These are phyloP conservation scores for Podosphaera fusca DNA, from an alignment of 2,329 filamentous ascomycete genomes.

Conservation along the genomic window DNA sequence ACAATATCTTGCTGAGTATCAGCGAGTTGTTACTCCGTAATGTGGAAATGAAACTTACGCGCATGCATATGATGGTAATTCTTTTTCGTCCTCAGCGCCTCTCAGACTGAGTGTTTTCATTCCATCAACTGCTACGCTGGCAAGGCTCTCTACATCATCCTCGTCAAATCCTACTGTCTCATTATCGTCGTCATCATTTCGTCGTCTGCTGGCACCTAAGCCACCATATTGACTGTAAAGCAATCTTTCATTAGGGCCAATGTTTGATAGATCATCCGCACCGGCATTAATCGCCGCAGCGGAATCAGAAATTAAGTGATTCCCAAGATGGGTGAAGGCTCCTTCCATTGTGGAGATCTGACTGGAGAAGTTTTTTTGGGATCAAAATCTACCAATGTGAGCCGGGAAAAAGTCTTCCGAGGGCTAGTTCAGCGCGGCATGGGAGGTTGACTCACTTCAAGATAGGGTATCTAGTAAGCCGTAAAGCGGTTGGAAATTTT, in stretches of 20 bases:
- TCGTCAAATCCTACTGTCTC: constrained; percentile 65
- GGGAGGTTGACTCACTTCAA: too few species aligned
- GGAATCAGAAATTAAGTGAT: constrained; percentile 66
- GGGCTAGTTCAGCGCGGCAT: too few species aligned
- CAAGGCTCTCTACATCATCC: constrained; percentile 51
- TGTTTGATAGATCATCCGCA: constrained; percentile 44
- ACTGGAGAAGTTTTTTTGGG: too few species aligned
- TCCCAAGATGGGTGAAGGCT: constrained; percentile 71
- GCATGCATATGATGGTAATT: constrained; percentile 86
- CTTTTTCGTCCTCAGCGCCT: constrained; percentile 60
- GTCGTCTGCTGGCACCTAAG: constrained; percentile 27
- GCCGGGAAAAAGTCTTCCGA: too few species aligned
- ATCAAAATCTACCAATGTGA: too few species aligned
- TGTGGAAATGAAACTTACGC: constrained; percentile 36
- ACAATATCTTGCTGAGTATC: constrained; percentile 44
- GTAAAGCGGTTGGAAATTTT: constrained; percentile 1
- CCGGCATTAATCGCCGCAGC: constrained; percentile 72
- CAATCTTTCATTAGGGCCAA: constrained; percentile 60
- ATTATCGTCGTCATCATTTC: constrained; percentile 75
- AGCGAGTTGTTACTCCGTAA: not conserved
- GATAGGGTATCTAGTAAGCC: too few species aligned
- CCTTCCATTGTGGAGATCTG: constrained; percentile 42
- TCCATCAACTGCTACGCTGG: constrained; percentile 60
- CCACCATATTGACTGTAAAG: constrained; percentile 48
- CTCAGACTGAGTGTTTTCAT: constrained; percentile 38